A percentile compares a stretch with the other conserved stretches of the same genome.
Evolutionary conservation across 2,329 filamentous ascomycete species (phyloP).

Genomic region (Exophiala mesophila): DNA sequence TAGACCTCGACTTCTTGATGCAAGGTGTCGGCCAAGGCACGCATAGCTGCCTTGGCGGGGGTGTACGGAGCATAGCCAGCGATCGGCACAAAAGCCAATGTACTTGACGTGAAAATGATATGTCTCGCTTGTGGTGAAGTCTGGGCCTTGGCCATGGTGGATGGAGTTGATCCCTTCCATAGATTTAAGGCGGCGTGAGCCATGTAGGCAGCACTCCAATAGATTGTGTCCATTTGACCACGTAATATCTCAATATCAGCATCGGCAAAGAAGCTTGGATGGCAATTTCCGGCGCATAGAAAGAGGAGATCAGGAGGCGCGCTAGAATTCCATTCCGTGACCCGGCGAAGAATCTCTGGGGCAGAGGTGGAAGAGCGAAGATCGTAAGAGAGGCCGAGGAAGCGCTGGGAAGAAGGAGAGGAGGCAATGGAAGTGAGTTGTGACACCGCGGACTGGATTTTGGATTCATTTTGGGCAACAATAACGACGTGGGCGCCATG

Average conservation of each 20-base stretch:
- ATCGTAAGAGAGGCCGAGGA: conserved; percentile 80
- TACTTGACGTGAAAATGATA: conserved; percentile 80
- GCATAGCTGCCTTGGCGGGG: conserved; percentile 78
- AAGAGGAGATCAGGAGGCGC: conserved; percentile 77
- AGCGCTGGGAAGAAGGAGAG: conserved; percentile 64
- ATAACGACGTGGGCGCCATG: conserved; percentile 86
- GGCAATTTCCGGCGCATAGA: conserved; percentile 75
- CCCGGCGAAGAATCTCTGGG: conserved; percentile 63
- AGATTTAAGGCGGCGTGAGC: conserved; percentile 70
- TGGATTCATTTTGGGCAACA: conserved; percentile 69
- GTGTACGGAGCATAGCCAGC: conserved; percentile 80
- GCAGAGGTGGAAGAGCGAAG: conserved; percentile 68
- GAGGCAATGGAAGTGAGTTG: conserved; percentile 58
- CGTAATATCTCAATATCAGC: conserved; percentile 62
- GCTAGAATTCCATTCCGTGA: conserved; percentile 72
- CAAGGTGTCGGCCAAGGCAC: conserved; percentile 75
- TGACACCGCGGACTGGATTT: conserved; percentile 65
- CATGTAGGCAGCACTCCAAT: conserved; percentile 80
- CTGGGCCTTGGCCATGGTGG: conserved; percentile 24
- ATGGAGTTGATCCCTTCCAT: conserved; percentile 56
- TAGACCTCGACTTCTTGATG: conserved; percentile 82
- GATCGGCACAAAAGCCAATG: conserved; percentile 68
- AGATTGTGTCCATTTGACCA: conserved; percentile 87
- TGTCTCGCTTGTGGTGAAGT: conserved; percentile 56
- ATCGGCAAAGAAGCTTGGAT: conserved; percentile 73